Evolutionary conservation across 2,329 filamentous ascomycete species (phyloP).

Genomic region (Onygena corvina): DNA sequence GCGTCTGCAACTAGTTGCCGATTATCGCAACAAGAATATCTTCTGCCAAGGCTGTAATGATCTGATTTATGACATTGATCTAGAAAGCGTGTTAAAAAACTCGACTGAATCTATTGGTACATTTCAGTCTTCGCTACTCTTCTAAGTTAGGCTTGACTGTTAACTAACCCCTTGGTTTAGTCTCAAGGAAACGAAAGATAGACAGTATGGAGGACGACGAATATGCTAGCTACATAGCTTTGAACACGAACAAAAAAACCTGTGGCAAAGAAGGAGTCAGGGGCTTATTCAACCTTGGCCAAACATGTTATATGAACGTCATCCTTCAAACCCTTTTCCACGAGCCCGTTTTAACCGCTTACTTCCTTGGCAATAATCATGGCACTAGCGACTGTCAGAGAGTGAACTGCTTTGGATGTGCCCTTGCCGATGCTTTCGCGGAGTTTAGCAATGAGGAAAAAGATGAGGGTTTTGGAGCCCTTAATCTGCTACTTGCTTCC

Average conservation of each 20-base stretch:
- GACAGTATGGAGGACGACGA: conserved; percentile 37
- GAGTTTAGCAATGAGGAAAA: conserved; percentile 51
- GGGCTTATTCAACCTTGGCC: conserved; percentile 94
- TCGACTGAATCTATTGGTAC: conserved; percentile 2
- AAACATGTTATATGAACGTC: conserved; percentile 96
- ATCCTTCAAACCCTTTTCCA: conserved; percentile 88
- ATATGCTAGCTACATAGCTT: conserved; percentile 62
- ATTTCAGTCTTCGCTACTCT: background rate
- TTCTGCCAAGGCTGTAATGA: conserved; percentile 33
- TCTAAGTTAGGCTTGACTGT: background rate
- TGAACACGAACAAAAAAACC: conserved; percentile 65
- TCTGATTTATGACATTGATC: conserved; percentile 32
- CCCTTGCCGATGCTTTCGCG: conserved; percentile 50
- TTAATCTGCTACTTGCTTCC: conserved; percentile 76
- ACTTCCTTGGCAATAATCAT: conserved; percentile 85
- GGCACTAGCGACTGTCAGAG: conserved; percentile 58
- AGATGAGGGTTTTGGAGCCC: conserved; percentile 79
- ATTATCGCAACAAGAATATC: conserved; percentile 30
- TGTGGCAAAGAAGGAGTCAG: conserved; percentile 80
- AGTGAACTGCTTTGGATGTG: conserved; percentile 48
- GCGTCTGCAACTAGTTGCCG: conserved; percentile 24
- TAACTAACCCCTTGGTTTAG: conserved; percentile 9
- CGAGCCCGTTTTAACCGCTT: conserved; percentile 82
- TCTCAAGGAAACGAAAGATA: conserved; percentile 27
- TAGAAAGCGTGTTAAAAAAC: conserved; percentile 27